Evolutionary conservation across 1,284 basidiomycete genomes (phyloP).

Genomic region (Pulchroboletus neoregius): DNA sequence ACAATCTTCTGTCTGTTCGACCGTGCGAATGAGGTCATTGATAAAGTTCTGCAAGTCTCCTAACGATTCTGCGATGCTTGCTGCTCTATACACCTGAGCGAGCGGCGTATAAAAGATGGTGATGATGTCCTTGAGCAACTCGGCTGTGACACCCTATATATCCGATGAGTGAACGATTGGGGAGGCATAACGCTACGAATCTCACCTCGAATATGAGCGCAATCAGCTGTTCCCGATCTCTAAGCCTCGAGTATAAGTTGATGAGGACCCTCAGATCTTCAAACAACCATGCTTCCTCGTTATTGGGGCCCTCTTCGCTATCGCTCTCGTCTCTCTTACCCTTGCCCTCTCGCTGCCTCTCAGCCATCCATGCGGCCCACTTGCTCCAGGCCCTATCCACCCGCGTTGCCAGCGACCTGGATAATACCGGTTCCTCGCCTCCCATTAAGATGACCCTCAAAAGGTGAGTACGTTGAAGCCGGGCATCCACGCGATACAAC

Average conservation of each 20-base stretch:
- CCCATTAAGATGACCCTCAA: slow-evolving; percentile 83
- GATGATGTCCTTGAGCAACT: slow-evolving; percentile 96
- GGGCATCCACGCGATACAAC: slow-evolving; percentile 74
- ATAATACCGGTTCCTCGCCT: slow-evolving; percentile 70
- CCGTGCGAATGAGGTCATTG: slow-evolving; percentile 93
- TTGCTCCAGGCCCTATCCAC: slow-evolving; percentile 75
- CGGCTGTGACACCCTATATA: slow-evolving; percentile 84
- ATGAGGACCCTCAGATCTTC: slow-evolving; percentile 84
- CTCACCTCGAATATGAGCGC: slow-evolving; percentile 91
- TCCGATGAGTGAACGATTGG: slow-evolving; percentile 5
- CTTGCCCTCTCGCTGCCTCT: slow-evolving; percentile 60
- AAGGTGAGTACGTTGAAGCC: slow-evolving; percentile 58
- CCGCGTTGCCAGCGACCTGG: slow-evolving; percentile 72
- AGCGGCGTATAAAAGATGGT: slow-evolving; percentile 98
- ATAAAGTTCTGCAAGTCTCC: slow-evolving; percentile 92
- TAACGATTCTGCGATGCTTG: slow-evolving; percentile 93
- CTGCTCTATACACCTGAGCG: slow-evolving; percentile 98
- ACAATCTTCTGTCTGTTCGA: slow-evolving; percentile 90
- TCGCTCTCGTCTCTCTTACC: slow-evolving; percentile 57
- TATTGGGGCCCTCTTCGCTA: slow-evolving; percentile 87
- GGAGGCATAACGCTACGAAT: background rate
- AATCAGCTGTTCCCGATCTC: slow-evolving; percentile 91
- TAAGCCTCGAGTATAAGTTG: slow-evolving; percentile 72
- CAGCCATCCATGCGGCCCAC: slow-evolving; percentile 67
- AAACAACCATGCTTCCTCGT: slow-evolving; percentile 93